These are phyloP conservation scores for Hypoxylon cercidicola DNA, from an alignment of 495 filamentous ascomycete genomes.

Conservation along the genomic window DNA sequence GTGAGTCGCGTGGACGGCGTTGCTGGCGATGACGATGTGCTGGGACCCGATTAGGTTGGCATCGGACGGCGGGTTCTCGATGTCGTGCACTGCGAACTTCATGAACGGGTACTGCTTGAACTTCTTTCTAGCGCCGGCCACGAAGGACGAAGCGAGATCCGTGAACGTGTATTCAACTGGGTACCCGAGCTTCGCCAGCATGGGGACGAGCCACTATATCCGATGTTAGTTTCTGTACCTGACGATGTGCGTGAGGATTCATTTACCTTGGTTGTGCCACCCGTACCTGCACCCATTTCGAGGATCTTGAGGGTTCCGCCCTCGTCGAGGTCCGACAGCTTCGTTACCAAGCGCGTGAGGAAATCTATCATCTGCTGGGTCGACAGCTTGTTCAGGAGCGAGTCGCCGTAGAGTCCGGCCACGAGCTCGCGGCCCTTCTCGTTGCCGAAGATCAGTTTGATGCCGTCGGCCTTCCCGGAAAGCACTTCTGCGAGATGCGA, in stretches of 20 bases:
- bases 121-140: slow-evolving; percentile 50
- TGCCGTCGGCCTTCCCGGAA: slow-evolving; percentile 52
- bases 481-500: slow-evolving; percentile 50
- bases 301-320: slow-evolving; percentile 48
- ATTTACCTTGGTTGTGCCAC: slow-evolving; percentile 48
- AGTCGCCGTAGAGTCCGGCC: slow-evolving; percentile 55
- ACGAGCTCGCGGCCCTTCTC: slow-evolving; percentile 54
- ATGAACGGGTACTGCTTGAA: slow-evolving; percentile 43
- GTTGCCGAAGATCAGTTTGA: slow-evolving; percentile 57
- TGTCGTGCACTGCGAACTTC: slow-evolving; percentile 1
- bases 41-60: slow-evolving; percentile 41
- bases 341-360: slow-evolving; percentile 43
- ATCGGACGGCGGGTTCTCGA: slow-evolving; percentile 12
- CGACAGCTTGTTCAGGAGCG: slow-evolving; percentile 48
- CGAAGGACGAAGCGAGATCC: slow-evolving; percentile 57
- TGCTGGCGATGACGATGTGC: slow-evolving; percentile 61
- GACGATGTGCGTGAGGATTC: slow-evolving; percentile 18
- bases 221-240: slow-evolving; percentile 54
- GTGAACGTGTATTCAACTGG: slow-evolving; percentile 51
- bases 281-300: slow-evolving; percentile 52
- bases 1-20: slow-evolving; percentile 62
- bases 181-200: slow-evolving; percentile 47
- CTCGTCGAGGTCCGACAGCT: slow-evolving; percentile 37
- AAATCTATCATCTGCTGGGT: slow-evolving; percentile 56
- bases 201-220: slow-evolving; percentile 52